phyloP scores from a whole-genome alignment of 1,139 yeast genomes.

The Taphrina pruni region DNA sequence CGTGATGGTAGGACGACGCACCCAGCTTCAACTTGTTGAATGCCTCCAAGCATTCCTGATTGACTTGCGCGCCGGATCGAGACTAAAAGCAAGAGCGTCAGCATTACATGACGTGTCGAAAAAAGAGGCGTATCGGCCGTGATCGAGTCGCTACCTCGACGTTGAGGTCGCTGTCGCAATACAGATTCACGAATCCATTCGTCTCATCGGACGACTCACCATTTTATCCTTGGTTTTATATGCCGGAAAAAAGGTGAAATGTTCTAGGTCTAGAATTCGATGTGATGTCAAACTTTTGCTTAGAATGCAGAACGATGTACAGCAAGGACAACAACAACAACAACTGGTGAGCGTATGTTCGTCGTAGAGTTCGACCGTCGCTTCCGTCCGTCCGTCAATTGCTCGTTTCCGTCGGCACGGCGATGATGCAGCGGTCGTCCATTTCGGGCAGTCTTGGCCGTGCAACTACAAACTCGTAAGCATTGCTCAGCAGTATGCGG shows the following conservation, averaged over 20 bases:
- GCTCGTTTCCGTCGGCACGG: neutral
- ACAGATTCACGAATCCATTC: too few relatives aligned
- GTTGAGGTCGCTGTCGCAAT: too few relatives aligned
- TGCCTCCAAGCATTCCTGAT: conserved; percentile 90
- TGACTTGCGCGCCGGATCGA: conserved; percentile 76
- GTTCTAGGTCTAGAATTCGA: neutral
- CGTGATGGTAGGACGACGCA: neutral
- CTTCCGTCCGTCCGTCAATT: neutral
- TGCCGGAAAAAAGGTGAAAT: too few relatives aligned
- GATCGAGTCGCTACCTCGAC: too few relatives aligned
- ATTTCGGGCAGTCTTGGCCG: neutral
- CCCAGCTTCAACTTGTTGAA: conserved; percentile 93
- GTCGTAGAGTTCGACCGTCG: neutral
- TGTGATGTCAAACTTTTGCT: neutral
- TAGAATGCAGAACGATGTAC: neutral
- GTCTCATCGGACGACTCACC: too few relatives aligned
- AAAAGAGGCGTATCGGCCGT: too few relatives aligned
- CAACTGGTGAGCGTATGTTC: neutral
- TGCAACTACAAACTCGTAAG: too few relatives aligned
- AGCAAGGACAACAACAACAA: neutral
- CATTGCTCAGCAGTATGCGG: too few relatives aligned
- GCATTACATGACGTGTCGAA: neutral
- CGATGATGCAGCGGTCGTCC: conserved; percentile 2
- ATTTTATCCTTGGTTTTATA: too few relatives aligned
- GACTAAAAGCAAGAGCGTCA: conserved; percentile 21